Evolutionary conservation across 2,329 filamentous ascomycete species (phyloP), one percentile per base, ranked within the genome.

Genomic region (Fusarium sarcochroum): DNA sequence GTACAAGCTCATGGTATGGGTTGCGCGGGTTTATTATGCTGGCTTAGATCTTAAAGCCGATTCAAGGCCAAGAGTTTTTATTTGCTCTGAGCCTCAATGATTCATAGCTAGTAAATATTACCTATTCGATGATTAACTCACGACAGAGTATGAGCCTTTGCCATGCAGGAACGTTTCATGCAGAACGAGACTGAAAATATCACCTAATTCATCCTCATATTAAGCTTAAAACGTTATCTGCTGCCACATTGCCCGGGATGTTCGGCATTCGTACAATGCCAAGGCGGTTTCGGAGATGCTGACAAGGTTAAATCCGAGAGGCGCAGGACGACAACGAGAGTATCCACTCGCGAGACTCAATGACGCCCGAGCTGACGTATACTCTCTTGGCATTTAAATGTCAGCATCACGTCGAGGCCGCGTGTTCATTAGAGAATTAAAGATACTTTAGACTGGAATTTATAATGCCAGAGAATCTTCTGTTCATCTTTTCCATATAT

Each of bases 301-400:
- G 27, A 63, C 58, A 56, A 48, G 37, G 21, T 21, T 66, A 66
- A 66, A 27, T 66, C 63, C 63, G 63, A 66, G 38, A 50, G 44
- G 49, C 18, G 32, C 44, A 35, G 49, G 38, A 42, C 40, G 27
- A 30, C 13, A 30, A 30, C 10, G 5, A 13, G 27, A 30, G 53
- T 55, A 44, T 42, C 60, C 53, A 59, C 60, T 34, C 25, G 15
- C 13, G 7, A 48, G n/a, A 21, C 38, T 63, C 46, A 60, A 59
- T 54, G 62, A 66, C 63, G 49, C 48, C 21, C 14, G 27, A 61
- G 63, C 63, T 66, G 61, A 66, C 63, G 63, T 65, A 61, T 23
- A 17, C 34, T 17, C 17, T 61, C 63, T 66, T 66, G 63, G 63
- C 63, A 46, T 17, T 23, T 3, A 8, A 41, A 35, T 58, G 61